These are phyloP conservation scores for Agastache rugosa DNA, from an alignment of 257 asterid species.

Conservation along the genomic window DNA sequence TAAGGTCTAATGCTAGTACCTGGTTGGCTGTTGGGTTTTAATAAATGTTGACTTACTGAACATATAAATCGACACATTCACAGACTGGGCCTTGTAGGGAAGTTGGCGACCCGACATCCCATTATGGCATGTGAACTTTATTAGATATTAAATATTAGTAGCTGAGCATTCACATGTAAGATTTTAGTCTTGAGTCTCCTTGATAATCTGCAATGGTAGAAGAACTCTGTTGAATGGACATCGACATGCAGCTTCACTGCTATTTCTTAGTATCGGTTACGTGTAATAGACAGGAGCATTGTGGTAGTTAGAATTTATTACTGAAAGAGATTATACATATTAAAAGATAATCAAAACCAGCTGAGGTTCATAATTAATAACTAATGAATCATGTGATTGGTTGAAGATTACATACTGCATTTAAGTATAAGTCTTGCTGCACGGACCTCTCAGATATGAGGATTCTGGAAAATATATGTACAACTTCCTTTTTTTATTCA, in stretches of 20 bases:
- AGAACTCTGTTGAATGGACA: neutral
- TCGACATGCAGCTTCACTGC: conserved; percentile 3
- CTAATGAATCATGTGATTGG: conserved; percentile 24
- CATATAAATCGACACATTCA: neutral
- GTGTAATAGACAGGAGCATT: neutral
- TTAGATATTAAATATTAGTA: neutral
- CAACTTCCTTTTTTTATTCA: neutral
- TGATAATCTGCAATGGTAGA: neutral
- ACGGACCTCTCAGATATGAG: conserved; percentile 1
- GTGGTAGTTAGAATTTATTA: neutral
- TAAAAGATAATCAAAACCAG: neutral
- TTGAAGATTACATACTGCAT: conserved; percentile 25
- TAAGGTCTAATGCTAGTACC: neutral
- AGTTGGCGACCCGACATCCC: neutral
- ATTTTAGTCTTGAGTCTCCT: neutral
- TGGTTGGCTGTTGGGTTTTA: conserved; percentile 6
- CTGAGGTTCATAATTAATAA: neutral
- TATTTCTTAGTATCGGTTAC: neutral
- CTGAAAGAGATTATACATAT: conserved; percentile 2
- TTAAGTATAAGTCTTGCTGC: conserved; percentile 18
- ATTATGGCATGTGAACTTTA: neutral
- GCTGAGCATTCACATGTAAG: neutral
- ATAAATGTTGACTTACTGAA: conserved; percentile 6
- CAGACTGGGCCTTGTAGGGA: neutral
- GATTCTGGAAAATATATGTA: conserved; percentile 17